phyloP scores from a whole-genome alignment of 345 rosid genomes.

The Citrus sp. region DNA sequence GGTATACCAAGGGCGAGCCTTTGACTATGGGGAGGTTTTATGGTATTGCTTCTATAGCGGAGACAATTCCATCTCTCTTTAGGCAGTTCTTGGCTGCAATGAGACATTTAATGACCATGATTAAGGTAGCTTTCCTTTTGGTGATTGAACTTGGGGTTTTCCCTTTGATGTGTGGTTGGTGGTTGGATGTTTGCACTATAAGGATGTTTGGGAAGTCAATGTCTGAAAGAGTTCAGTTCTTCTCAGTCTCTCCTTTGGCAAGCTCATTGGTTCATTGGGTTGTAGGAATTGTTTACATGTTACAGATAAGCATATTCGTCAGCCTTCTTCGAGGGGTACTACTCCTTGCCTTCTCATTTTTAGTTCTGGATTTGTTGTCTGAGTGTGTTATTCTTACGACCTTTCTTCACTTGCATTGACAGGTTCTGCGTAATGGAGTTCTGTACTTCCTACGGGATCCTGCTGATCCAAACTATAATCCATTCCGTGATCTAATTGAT shows the following conservation, averaged over 20 bases:
- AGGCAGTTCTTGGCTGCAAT: slow-evolving; percentile 95
- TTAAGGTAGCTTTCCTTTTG: slow-evolving; percentile 95
- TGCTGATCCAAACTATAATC: slow-evolving; percentile 99
- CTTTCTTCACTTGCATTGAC: slow-evolving; percentile 15
- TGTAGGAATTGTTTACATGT: slow-evolving; percentile 92
- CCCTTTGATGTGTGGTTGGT: slow-evolving; percentile 99
- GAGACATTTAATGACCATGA: slow-evolving; percentile 99
- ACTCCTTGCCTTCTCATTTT: slow-evolving; percentile 5
- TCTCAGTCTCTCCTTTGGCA: slow-evolving; percentile 84
- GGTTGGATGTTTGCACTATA: slow-evolving; percentile 94
- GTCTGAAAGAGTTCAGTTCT: slow-evolving; percentile 82
- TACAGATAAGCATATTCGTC: slow-evolving; percentile 96
- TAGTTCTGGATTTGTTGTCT: background rate
- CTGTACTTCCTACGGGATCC: slow-evolving; percentile 93
- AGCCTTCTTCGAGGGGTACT: slow-evolving; percentile 99
- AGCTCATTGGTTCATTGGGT: slow-evolving; percentile 98
- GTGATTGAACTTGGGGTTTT: slow-evolving; percentile 99
- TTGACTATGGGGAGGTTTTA: slow-evolving; percentile 74
- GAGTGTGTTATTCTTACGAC: slow-evolving; percentile 1
- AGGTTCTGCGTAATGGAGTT: slow-evolving; percentile 98
- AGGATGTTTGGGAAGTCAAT: slow-evolving; percentile 96
- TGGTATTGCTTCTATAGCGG: slow-evolving; percentile 81
- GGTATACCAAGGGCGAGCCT: slow-evolving; percentile 96
- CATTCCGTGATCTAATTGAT: slow-evolving; percentile 97
- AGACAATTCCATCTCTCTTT: slow-evolving; percentile 83